These are phyloP conservation scores for Saraca asoca DNA, from an alignment of 331 rosid genomes.

Conservation along the genomic window DNA sequence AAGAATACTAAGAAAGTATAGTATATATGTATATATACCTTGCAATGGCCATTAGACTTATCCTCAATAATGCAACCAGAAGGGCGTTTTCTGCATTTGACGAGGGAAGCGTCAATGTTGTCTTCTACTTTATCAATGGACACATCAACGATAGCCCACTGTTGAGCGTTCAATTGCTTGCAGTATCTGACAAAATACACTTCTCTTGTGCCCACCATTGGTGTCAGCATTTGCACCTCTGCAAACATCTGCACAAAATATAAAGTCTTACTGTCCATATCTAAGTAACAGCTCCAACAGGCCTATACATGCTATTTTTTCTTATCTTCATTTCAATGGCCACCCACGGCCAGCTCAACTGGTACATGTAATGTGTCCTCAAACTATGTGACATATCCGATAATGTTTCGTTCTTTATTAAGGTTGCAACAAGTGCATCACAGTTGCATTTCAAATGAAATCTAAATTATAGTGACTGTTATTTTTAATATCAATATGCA, in stretches of 20 bases:
- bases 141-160: slow-evolving; percentile 89
- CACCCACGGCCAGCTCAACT: too few species aligned
- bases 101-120: slow-evolving; percentile 72
- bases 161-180: slow-evolving; percentile 77
- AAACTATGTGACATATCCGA: too few species aligned
- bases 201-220: slow-evolving; percentile 90
- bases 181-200: slow-evolving; percentile 80
- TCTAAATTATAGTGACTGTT: too few species aligned
- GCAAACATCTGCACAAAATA: slow-evolving; percentile 74
- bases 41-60: slow-evolving; percentile 92
- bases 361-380: too few species aligned
- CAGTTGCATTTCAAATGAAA: too few species aligned
- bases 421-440: too few species aligned
- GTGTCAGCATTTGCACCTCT: slow-evolving; percentile 94
- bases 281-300: too few species aligned
- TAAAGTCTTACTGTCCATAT: slow-evolving; percentile 4
- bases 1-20: too few species aligned
- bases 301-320: too few species aligned
- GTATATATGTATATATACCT: slow-evolving; percentile 47
- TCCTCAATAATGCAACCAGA: slow-evolving; percentile 97
- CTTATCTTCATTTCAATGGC: too few species aligned
- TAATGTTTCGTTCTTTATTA: too few species aligned
- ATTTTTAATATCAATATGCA: too few species aligned
- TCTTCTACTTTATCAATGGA: slow-evolving; percentile 95
- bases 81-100: slow-evolving; percentile 90